phyloP scores from a whole-genome alignment of 768 basidiomycete genomes.

The Coprinellus aureogranulatus region DNA sequence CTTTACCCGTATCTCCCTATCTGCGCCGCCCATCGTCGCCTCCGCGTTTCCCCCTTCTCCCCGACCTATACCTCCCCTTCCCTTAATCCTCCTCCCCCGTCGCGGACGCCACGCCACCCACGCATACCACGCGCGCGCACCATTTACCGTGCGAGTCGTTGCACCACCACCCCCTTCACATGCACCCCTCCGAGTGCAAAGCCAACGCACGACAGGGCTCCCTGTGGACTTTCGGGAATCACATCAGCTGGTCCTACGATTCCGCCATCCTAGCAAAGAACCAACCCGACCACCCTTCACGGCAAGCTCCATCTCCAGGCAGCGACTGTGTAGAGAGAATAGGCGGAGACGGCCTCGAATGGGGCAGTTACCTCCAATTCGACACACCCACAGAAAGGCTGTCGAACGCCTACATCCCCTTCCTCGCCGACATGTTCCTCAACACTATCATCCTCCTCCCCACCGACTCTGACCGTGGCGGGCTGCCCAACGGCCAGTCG shows the following conservation, averaged over 20 bases:
- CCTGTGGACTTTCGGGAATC: constrained; percentile 34
- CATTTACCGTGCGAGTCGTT: not conserved
- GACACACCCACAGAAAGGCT: constrained; percentile 40
- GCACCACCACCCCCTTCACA: constrained; percentile 42
- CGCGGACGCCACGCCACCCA: not conserved
- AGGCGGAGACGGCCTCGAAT: constrained; percentile 55
- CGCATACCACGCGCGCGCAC: not conserved
- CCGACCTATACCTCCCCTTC: not conserved
- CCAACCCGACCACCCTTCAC: constrained; percentile 29
- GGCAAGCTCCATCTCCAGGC: constrained; percentile 15
- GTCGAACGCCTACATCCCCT: constrained; percentile 47
- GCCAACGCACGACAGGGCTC: constrained; percentile 14
- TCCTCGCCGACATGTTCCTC: constrained; percentile 54
- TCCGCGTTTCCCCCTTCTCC: not conserved
- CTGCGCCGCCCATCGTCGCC: not conserved
- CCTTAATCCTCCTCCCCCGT: not conserved
- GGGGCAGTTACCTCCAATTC: constrained; percentile 59
- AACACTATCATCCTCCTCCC: constrained; percentile 50
- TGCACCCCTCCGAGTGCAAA: constrained; percentile 46
- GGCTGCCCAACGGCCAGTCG: constrained; percentile 23
- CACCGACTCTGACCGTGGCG: constrained; percentile 31
- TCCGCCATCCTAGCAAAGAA: constrained; percentile 39
- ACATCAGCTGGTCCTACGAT: constrained; percentile 41
- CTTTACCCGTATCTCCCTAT: not conserved
- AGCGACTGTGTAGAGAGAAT: too few species aligned